Base-by-base conservation (phyloP, 148 eudicot species). In the Dysphania ambrosioides region DNA sequence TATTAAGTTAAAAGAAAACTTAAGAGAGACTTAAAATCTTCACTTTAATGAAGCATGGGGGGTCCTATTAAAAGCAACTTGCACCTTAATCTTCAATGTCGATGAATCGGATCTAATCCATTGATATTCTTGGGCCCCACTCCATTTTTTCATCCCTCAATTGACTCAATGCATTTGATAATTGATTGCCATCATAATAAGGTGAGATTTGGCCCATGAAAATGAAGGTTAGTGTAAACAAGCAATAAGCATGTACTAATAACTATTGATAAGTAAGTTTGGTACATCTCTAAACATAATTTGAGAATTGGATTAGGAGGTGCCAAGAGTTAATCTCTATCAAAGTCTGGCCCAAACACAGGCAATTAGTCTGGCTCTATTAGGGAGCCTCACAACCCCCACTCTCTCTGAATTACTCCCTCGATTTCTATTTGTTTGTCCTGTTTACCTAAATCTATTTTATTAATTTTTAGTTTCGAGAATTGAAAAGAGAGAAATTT, bases 21-120 rank as follows among this genome's bases (percentile, higher is more conserved):
- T 21, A 26, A 49, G 41, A 44, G 42, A 2, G 62, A 15, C 62
- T 53, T 36, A 27, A 21, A 26, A 66, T 34, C 66, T 72, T 29
- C 15, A 73, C 69, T 42, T 61, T 60, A 38, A 30, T 63, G 59
- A 41, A 35, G 15, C 69, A 73, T 32, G 6, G 31, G 29, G 62
- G 78, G 72, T 16, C 72, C 64, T 36, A 34, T 66, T 65, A 53
- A 51, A 74, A 75, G 62, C 44, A 35, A 42, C 8, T 61, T 61
- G 55, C 40, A n/a, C 40, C 47, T 73, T 73, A 62, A 63, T 56
- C 60, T 71, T 77, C 49, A 36, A 4, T 36, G 23, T 21, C 42
- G 68, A 74, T 64, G 66, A 49, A 62, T 64, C 38, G 65, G 64
- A 47, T 66, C 32, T 44, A 53, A 55, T 35, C 34, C 29, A 21